These are phyloP conservation scores for Uromyces viciae-fabae DNA, from an alignment of 1,284 basidiomycete genomes.

Conservation along the genomic window DNA sequence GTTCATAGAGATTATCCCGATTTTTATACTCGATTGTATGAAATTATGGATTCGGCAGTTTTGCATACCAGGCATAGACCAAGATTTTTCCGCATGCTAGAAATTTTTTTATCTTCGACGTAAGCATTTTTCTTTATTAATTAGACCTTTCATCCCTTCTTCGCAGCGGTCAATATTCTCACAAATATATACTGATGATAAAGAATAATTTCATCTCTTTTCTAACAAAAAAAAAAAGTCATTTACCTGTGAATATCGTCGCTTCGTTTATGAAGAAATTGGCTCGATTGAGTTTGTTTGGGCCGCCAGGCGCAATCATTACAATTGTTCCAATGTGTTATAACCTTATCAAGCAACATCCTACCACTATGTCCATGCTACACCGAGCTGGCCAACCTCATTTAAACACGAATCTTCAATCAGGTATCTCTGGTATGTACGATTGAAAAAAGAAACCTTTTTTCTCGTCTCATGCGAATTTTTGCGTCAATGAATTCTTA, in stretches of 20 bases:
- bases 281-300: slow-evolving; percentile 73
- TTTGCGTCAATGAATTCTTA: no score
- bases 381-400: slow-evolving; percentile 59
- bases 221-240: slow-evolving; percentile 62
- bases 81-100: slow-evolving; percentile 87
- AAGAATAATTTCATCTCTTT: neutral
- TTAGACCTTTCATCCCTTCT: slow-evolving; percentile 22
- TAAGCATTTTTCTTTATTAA: slow-evolving; percentile 56
- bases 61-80: slow-evolving; percentile 88
- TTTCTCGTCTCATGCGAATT: no score
- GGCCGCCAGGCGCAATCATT: slow-evolving; percentile 84
- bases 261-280: slow-evolving; percentile 93
- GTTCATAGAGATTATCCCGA: slow-evolving; percentile 77
- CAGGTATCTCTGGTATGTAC: no score
- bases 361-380: slow-evolving; percentile 85
- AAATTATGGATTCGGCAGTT: slow-evolving; percentile 77
- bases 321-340: slow-evolving; percentile 90
- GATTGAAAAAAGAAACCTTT: no score
- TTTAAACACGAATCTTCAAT: neutral
- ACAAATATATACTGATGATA: no score
- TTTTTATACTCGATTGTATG: slow-evolving; percentile 91
- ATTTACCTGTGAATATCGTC: slow-evolving; percentile 79
- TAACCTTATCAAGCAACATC: slow-evolving; percentile 89
- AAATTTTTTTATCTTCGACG: slow-evolving; percentile 85
- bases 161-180: no score